A percentile compares a stretch with the other conserved stretches of the same genome.
Evolutionary conservation across 345 rosid species (phyloP).

Genomic region (Salix arbutifolia): DNA sequence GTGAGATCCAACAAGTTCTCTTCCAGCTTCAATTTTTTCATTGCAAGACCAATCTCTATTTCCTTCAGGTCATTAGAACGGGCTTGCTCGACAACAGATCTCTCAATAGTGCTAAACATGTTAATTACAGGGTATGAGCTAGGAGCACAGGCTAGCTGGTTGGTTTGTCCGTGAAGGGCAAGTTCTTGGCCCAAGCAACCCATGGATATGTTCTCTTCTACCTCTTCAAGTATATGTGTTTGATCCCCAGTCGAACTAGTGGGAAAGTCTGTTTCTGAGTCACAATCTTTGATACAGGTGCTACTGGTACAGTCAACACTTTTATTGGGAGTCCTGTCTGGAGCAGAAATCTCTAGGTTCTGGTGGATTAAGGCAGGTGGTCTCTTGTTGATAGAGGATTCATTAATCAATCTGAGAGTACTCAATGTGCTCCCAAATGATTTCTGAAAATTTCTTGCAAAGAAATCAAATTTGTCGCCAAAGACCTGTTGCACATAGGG

Average conservation of each 20-base stretch:
- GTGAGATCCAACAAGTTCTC: slow-evolving; percentile 48
- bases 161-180: slow-evolving; percentile 27
- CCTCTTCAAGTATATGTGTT: slow-evolving; percentile 28
- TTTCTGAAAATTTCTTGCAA: slow-evolving; percentile 66
- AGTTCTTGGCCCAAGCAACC: slow-evolving; percentile 36
- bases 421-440: slow-evolving; percentile 78
- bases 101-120: slow-evolving; percentile 39
- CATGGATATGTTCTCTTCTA: slow-evolving; percentile 27
- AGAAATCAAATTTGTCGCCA: slow-evolving; percentile 60
- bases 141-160: slow-evolving; percentile 35
- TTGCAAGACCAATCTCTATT: slow-evolving; percentile 48
- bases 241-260: slow-evolving; percentile 20
- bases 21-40: slow-evolving; percentile 48
- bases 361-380: slow-evolving; percentile 15
- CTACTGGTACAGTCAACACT: slow-evolving; percentile 11
- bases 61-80: slow-evolving; percentile 74
- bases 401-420: slow-evolving; percentile 67
- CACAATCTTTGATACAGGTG: slow-evolving; percentile 23
- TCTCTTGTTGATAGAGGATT: slow-evolving; percentile 33
- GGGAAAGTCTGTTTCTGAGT: slow-evolving; percentile 31
- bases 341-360: slow-evolving; percentile 22
- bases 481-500: slow-evolving; percentile 54
- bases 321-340: slow-evolving; percentile 12
- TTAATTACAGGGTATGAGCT: slow-evolving; percentile 22
- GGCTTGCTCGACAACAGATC: slow-evolving; percentile 54